Evolutionary conservation across 345 rosid genomes (phyloP), one percentile per base, ranked within the genome.

Genomic region (Gossypium longicalyx): DNA sequence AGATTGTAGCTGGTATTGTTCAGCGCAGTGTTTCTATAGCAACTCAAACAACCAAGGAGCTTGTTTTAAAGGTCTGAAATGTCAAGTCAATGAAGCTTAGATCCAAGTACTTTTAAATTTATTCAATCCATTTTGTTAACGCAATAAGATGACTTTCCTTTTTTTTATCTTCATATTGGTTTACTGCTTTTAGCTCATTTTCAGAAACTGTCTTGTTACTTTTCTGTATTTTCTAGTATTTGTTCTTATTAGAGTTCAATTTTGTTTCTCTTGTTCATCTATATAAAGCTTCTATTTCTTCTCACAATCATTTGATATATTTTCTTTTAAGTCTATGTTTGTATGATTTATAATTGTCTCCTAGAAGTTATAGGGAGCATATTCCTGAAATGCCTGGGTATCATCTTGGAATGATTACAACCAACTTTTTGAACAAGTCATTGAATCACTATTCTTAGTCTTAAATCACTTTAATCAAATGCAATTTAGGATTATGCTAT

Each of bases 21-120:
- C 98, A 95, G 81, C 91, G 97, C 67, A 95, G 99, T 83, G 99
- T 95, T 83, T 90, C 97, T 53, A 93, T 95, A 81, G 98, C 99
- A 60, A 91, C 96, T 65, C 98, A 95, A 82, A 95, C 98, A 61
- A 93, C 98, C 67, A 95, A 95, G 83, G 98, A 95, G 80, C 96
- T 95, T 82, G 99, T 95, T 76, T 80, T 95, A 71, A 95, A 95
- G 99, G 99, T 94, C 77, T 74, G 80, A 67, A 53, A 23, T n/a
- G 65, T 78, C 60, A 71, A 54, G 10, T 29, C 3, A 63, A 43
- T 19, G 38, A 58, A 72, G 72, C 53, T n/a, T 59, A 12, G 11
- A 4, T 65, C 52, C 64, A 48, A 73, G 5, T 70, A 7, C 13
- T 10, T 64, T 43, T 11, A 41, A 41, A 8, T 65, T 65, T 12